Conservation (phyloP, 2,329 filamentous ascomycete genomes). For the Fusarium sp. region DNA sequence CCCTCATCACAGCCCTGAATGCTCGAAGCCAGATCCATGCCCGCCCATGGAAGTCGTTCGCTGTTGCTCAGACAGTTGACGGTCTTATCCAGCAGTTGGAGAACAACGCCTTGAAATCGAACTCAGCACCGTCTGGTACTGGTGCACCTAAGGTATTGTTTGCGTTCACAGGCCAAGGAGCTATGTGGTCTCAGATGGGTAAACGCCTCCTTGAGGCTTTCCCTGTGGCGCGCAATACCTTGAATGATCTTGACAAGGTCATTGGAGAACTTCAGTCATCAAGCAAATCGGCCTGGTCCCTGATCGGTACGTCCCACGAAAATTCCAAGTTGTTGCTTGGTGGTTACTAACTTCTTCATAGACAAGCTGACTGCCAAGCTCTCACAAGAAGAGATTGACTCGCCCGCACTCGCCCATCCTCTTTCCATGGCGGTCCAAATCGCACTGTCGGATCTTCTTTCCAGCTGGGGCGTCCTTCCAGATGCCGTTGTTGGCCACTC, state of each 20-base stretch:
- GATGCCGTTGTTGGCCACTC: conserved; percentile 39
- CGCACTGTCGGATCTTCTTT: conserved; percentile 31
- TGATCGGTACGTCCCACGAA: conserved; percentile 10
- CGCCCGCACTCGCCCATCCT: conserved; percentile 31
- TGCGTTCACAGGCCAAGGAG: conserved; percentile 36
- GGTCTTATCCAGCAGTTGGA: conserved; percentile 34
- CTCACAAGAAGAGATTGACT: conserved; percentile 30
- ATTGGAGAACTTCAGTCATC: conserved; percentile 24
- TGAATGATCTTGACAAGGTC: conserved; percentile 27
- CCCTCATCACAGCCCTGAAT: conserved; percentile 35
- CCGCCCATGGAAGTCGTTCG: conserved; percentile 39
- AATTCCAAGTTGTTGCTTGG: not conserved
- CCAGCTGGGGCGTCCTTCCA: conserved; percentile 35
- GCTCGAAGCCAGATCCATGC: conserved; percentile 36
- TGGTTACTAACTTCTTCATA: conserved; percentile 13
- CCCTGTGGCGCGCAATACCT: conserved; percentile 36
- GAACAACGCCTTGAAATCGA: conserved; percentile 33
- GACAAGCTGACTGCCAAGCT: conserved; percentile 33
- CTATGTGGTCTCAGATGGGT: conserved; percentile 40
- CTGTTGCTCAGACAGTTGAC: conserved; percentile 34
- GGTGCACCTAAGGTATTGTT: conserved; percentile 19
- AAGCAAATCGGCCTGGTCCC: conserved; percentile 16
- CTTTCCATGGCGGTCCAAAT: conserved; percentile 37
- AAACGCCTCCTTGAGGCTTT: conserved; percentile 37
- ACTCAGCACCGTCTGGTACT: conserved; percentile 6